Evolutionary conservation across 495 filamentous ascomycete genomes (phyloP), one percentile per base, ranked within the genome.

Genomic region (Mycothermus thermophilus): DNA sequence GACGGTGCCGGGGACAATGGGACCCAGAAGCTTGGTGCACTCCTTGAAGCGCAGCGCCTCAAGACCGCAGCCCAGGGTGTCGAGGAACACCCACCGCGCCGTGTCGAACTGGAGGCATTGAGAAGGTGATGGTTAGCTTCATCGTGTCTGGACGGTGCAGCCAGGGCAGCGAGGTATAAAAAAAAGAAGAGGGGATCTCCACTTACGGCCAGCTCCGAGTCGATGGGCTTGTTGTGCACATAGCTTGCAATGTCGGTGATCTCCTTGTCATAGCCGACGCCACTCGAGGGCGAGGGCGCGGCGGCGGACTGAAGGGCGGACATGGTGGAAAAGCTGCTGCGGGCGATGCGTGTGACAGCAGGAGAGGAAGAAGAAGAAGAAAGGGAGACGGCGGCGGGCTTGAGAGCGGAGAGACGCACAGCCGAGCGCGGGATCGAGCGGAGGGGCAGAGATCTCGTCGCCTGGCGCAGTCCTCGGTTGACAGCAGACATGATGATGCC

Each of bases 1-100:
- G 10, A 80, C 62, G 32, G 90, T 96, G 30, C 86, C 90, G 14
- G 79, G 72, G 27, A 97, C 90, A 40, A 92, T 71, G 19, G 90
- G 90, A n/a, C 90, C 90, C 8, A 97, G 75, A 12, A 96, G 74
- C 63, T 93, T 93, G 28, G 78, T 72, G 67, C 90, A 97, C 62
- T 93, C 83, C 59, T 86, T 83, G 66, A 97, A 97, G 45, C 83
- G 80, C 44, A 97, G 72, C 41, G 83, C 90, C 64, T 95, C 87
- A 22, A 96, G 75, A 43, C 90, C 90, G 58, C 90, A 97, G 49
- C 90, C 90, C 7, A 97, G 74, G 22, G 92, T 97, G 59, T 97
- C 90, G 43, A 96, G 74, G 63, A 90, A 80, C 17, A 87, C 80
- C 55, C 83, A 77, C 54, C 82, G 74, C 33, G 83, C 83, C 15